phyloP scores from a whole-genome alignment of 345 rosid genomes.

The Tarenaya hassleriana region DNA sequence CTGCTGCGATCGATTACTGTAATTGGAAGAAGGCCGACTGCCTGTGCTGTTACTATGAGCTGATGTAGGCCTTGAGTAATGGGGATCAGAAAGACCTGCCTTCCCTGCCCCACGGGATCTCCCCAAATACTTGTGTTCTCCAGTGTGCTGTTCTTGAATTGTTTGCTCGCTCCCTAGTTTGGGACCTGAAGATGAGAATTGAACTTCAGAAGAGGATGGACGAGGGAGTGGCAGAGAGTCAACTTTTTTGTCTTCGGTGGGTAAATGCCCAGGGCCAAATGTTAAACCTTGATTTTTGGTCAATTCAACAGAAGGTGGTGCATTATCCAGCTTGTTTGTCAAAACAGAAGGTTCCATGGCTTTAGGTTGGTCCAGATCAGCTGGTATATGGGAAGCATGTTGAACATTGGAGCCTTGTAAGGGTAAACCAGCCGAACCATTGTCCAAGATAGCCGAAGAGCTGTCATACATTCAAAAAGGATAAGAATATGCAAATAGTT shows the following conservation, averaged over 20 bases:
- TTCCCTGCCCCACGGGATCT: constrained; percentile 55
- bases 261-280: constrained; percentile 37
- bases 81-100: constrained; percentile 40
- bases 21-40: constrained; percentile 73
- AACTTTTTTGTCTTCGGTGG: constrained; percentile 33
- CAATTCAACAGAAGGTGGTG: constrained; percentile 30
- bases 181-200: constrained; percentile 57
- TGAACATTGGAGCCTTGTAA: constrained; percentile 32
- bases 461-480: constrained; percentile 34
- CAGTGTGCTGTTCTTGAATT: constrained; percentile 37
- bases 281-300: constrained; percentile 32
- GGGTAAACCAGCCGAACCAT: constrained; percentile 40
- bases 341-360: constrained; percentile 31
- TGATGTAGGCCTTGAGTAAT: constrained; percentile 44
- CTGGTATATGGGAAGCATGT: constrained; percentile 26
- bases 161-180: constrained; percentile 44
- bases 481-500: constrained; percentile 9
- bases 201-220: constrained; percentile 50
- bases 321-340: constrained; percentile 30
- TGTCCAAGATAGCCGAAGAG: constrained; percentile 34
- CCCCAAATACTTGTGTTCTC: constrained; percentile 40
- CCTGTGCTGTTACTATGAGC: constrained; percentile 49
- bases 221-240: constrained; percentile 32
- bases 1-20: constrained; percentile 62
- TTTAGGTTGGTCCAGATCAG: constrained; percentile 37